These are phyloP conservation scores for Candida berthetii DNA, from an alignment of 805 yeast genomes.

Conservation along the genomic window DNA sequence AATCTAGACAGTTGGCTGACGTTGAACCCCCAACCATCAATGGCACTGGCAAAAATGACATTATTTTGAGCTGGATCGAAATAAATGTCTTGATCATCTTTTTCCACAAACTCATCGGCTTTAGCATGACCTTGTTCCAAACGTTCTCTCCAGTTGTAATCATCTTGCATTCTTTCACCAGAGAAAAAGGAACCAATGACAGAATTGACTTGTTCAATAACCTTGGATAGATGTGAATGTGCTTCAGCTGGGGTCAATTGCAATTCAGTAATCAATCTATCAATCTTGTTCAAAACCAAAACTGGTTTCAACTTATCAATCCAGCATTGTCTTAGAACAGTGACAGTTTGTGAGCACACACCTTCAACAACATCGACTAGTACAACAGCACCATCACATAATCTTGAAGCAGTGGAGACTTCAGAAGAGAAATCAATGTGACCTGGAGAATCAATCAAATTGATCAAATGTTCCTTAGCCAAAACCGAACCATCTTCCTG, in stretches of 20 bases:
- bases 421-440: slow-evolving; percentile 96
- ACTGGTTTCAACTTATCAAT: slow-evolving; percentile 84
- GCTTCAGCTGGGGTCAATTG: slow-evolving; percentile 83
- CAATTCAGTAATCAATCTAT: slow-evolving; percentile 76
- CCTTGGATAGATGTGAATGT: slow-evolving; percentile 66
- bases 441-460: slow-evolving; percentile 98
- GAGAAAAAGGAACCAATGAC: slow-evolving; percentile 90
- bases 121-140: slow-evolving; percentile 35
- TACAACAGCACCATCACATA: slow-evolving; percentile 96
- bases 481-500: slow-evolving; percentile 30
- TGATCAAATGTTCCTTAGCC: slow-evolving; percentile 78
- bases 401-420: slow-evolving; percentile 90
- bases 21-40: slow-evolving; percentile 98
- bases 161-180: slow-evolving; percentile 90
- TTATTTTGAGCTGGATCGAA: slow-evolving; percentile 85
- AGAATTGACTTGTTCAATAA: slow-evolving; percentile 91
- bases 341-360: slow-evolving; percentile 94
- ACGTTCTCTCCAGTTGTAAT: slow-evolving; percentile 66
- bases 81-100: slow-evolving; percentile 75
- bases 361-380: slow-evolving; percentile 97
- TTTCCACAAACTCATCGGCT: slow-evolving; percentile 59
- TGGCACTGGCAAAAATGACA: slow-evolving; percentile 85
- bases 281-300: slow-evolving; percentile 86
- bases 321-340: slow-evolving; percentile 94
- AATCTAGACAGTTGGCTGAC: slow-evolving; percentile 83